phyloP scores from a whole-genome alignment of 495 filamentous ascomycete species.

The Cercophora sp. region DNA sequence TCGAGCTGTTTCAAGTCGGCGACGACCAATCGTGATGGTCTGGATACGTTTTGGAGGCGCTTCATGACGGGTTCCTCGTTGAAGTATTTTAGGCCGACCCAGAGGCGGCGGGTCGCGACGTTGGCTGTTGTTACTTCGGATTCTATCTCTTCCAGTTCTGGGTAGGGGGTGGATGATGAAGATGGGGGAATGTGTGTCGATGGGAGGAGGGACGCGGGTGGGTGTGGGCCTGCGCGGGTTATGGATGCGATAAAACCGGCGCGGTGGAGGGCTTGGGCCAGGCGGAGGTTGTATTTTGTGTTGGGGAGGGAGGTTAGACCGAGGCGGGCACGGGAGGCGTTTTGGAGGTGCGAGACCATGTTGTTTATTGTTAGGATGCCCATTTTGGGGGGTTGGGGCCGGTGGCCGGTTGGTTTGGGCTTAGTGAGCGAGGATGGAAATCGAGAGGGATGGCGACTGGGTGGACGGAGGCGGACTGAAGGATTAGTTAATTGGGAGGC shows the following conservation, averaged over 20 bases:
- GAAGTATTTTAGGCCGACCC: conserved; percentile 94
- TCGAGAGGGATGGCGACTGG: not conserved
- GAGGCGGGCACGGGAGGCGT: conserved; percentile 80
- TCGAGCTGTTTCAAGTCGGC: conserved; percentile 58
- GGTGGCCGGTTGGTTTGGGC: not conserved
- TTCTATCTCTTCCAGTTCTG: conserved; percentile 49
- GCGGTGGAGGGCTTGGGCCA: conserved; percentile 75
- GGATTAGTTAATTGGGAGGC: not conserved
- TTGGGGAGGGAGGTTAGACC: conserved; percentile 82
- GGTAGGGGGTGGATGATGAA: too few relatives aligned
- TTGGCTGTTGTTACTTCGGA: conserved; percentile 69
- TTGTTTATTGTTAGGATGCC: conserved; percentile 76
- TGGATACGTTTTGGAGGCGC: conserved; percentile 65
- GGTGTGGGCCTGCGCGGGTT: conserved; percentile 67
- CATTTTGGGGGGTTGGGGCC: conserved; percentile 52
- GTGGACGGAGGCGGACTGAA: not conserved
- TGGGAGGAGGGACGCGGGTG: too few relatives aligned
- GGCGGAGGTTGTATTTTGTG: conserved; percentile 71
- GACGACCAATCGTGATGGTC: conserved; percentile 69
- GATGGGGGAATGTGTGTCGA: too few relatives aligned
- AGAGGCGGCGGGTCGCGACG: conserved; percentile 71
- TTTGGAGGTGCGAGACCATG: conserved; percentile 91
- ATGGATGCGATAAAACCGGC: conserved; percentile 79
- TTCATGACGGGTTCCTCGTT: conserved; percentile 79
- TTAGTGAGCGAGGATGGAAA: not conserved